phyloP scores from a whole-genome alignment of 2,329 filamentous ascomycete genomes.

The Trichoderma simmonsii region DNA sequence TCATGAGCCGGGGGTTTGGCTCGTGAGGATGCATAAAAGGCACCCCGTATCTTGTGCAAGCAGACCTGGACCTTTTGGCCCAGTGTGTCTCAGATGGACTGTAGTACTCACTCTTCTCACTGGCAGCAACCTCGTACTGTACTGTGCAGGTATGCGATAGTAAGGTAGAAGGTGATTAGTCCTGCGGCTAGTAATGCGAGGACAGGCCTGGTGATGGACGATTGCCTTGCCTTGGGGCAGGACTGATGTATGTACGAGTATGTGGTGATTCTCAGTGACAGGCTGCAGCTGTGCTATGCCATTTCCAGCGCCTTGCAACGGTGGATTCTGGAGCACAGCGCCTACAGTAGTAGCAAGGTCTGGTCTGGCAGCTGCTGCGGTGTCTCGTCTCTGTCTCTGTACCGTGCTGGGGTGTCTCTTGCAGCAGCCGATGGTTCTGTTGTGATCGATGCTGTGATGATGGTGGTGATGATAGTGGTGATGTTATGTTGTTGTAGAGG shows the following conservation, averaged over 20 bases:
- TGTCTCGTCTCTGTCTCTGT: background rate
- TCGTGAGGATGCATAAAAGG: conserved; percentile 6
- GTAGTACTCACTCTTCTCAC: background rate
- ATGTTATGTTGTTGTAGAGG: background rate
- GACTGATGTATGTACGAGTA: background rate
- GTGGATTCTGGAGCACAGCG: conserved; percentile 5
- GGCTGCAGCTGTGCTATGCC: conserved; percentile 17
- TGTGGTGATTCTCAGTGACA: conserved; percentile 18
- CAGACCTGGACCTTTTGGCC: background rate
- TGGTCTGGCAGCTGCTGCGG: conserved; percentile 2
- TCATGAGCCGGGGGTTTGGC: conserved; percentile 29
- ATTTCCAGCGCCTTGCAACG: conserved; percentile 10
- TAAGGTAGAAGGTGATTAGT: background rate
- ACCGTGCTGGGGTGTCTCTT: background rate
- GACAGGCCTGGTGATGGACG: conserved; percentile 10
- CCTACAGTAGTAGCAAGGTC: background rate
- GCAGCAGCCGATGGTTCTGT: background rate
- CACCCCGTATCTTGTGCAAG: background rate
- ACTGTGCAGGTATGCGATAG: background rate
- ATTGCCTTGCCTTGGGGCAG: background rate
- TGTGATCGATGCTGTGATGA: background rate
- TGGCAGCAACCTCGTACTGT: background rate
- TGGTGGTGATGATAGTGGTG: background rate
- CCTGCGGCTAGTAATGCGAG: conserved; percentile 9
- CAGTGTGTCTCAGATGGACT: background rate